Percentiles rank a stretch among this genome's conserved stretches.
Conservation (phyloP, 202 grass and related monocot genomes). For the Zizania palustris region DNA sequence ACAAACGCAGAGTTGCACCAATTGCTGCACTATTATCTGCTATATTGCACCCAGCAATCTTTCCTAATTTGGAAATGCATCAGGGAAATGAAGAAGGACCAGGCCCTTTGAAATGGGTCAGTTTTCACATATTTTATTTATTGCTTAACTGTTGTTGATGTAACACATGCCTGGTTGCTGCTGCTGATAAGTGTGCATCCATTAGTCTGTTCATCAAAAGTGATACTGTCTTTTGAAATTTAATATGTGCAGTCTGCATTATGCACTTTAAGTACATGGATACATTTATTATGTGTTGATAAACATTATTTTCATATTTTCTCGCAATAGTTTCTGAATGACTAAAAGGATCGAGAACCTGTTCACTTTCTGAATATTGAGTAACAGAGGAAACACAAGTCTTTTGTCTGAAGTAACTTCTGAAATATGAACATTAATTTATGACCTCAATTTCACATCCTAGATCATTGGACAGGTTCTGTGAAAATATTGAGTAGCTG, state of each 20-base stretch:
- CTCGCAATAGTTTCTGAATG: slow-evolving; percentile 7
- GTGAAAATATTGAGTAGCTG: slow-evolving; percentile 17
- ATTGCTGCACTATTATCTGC: slow-evolving; percentile 90
- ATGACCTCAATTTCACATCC: background rate
- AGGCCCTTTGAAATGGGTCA: slow-evolving; percentile 95
- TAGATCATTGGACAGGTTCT: background rate
- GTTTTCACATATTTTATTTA: slow-evolving; percentile 36
- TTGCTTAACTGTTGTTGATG: slow-evolving; percentile 16
- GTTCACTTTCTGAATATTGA: slow-evolving; percentile 5
- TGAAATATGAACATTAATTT: slow-evolving; percentile 2
- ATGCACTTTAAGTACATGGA: slow-evolving; percentile 13
- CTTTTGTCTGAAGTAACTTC: slow-evolving; percentile 11
- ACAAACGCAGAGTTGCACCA: slow-evolving; percentile 88
- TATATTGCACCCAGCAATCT: slow-evolving; percentile 74
- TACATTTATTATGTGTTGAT: slow-evolving; percentile 16
- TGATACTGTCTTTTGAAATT: background rate
- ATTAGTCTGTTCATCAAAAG: slow-evolving; percentile 29
- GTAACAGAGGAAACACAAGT: slow-evolving; percentile 10
- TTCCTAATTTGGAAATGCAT: slow-evolving; percentile 79
- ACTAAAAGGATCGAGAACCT: background rate
- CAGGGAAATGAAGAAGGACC: slow-evolving; percentile 55
- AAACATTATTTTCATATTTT: slow-evolving; percentile 30
- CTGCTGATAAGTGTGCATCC: slow-evolving; percentile 13
- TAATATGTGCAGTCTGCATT: slow-evolving; percentile 20
- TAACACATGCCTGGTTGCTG: slow-evolving; percentile 27